Evolutionary conservation across 116 monocot genomes (phyloP).

Genomic region (Phalaenopsis hybrid): DNA sequence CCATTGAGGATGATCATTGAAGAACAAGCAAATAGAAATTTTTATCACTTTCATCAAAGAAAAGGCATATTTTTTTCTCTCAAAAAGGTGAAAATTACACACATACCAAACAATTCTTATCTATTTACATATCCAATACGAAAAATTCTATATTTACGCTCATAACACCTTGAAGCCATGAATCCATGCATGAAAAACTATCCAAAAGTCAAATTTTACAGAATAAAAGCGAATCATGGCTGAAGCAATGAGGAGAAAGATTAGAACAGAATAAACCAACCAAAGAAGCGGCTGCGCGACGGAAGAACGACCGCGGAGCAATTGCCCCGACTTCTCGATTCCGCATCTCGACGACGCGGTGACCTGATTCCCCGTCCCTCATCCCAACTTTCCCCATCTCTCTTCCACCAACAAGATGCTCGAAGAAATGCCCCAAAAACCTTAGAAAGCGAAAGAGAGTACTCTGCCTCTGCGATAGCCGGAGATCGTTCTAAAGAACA

Average conservation of each 20-base stretch:
- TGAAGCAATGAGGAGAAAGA: neutral
- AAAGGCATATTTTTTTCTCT: too few species aligned
- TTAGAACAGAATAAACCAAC: slow-evolving; percentile 15
- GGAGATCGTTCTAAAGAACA: neutral
- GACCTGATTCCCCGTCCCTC: slow-evolving; percentile 5
- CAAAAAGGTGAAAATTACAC: too few species aligned
- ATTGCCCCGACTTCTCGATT: slow-evolving; percentile 55
- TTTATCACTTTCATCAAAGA: too few species aligned
- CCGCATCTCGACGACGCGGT: slow-evolving; percentile 32
- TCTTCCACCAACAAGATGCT: neutral
- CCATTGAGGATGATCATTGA: too few species aligned
- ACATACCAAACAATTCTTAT: too few species aligned
- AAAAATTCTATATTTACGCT: too few species aligned
- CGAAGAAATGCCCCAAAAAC: neutral
- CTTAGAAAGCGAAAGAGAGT: neutral
- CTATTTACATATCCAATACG: too few species aligned
- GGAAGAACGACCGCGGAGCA: slow-evolving; percentile 37
- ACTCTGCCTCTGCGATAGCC: neutral
- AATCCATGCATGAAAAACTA: too few species aligned
- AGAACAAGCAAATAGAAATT: too few species aligned
- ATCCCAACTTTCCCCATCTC: slow-evolving; percentile 8
- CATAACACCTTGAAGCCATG: too few species aligned
- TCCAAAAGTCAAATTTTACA: neutral
- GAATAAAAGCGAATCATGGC: neutral
- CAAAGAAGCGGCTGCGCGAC: slow-evolving; percentile 47